Conservation (phyloP, 495 filamentous ascomycete genomes). For the Talaromyces ruber region DNA sequence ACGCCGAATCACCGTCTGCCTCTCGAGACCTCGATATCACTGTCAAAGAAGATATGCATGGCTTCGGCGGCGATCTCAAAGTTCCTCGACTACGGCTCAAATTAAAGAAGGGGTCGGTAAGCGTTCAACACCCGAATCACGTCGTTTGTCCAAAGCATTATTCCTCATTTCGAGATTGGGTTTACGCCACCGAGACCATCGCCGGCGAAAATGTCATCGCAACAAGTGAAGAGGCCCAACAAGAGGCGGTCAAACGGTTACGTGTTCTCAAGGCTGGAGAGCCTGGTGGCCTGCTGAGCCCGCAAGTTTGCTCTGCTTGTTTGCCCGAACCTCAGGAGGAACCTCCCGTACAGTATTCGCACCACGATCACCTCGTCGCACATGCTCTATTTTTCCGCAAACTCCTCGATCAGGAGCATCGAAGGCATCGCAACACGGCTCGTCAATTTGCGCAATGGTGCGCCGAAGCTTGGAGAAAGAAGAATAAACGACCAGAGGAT, state of each 20-base stretch:
- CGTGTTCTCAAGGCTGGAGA: conserved; percentile 61
- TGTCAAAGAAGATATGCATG: conserved; percentile 3
- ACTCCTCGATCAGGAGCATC: conserved; percentile 67
- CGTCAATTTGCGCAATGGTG: conserved; percentile 37
- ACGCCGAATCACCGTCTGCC: conserved; percentile 8
- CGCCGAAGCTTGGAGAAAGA: conserved; percentile 37
- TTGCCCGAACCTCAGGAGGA: conserved; percentile 67
- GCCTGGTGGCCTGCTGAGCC: conserved; percentile 66
- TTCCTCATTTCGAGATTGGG: conserved; percentile 48
- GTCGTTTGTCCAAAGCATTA: conserved; percentile 33
- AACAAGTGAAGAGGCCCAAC: conserved; percentile 47
- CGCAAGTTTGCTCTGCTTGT: conserved; percentile 63
- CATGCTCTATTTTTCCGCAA: conserved; percentile 75
- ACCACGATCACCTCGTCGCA: conserved; percentile 74
- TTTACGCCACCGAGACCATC: conserved; percentile 36
- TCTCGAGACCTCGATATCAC: neutral
- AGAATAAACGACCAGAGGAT: conserved; percentile 35
- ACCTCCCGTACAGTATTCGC: conserved; percentile 69
- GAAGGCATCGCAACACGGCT: conserved; percentile 51
- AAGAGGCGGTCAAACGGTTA: conserved; percentile 41
- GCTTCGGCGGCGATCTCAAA: conserved; percentile 12
- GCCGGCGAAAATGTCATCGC: conserved; percentile 30
- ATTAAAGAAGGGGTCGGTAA: conserved; percentile 42
- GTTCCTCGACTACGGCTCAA: conserved; percentile 42
- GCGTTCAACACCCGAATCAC: conserved; percentile 45